Evolutionary conservation across 1,139 yeast species (phyloP), one percentile per base, ranked within the genome.

Genomic region (Blastobotrys indianensis): DNA sequence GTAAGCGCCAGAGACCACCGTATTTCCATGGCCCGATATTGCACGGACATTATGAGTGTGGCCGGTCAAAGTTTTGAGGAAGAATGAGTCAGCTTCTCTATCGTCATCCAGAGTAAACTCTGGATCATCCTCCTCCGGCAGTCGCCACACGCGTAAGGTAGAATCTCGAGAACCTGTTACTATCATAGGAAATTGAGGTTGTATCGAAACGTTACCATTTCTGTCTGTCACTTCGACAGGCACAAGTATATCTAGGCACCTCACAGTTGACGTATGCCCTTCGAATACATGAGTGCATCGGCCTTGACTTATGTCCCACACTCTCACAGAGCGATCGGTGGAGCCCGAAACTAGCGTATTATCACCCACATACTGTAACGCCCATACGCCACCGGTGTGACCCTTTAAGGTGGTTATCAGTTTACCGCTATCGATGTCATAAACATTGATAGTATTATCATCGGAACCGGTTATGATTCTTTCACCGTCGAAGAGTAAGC

Each of bases 331-430:
- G 55, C 95, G 75, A 66, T 90, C 97, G 1, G 96, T 88, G 1
- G 95, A 82, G 0, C 97, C 97, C 52, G 94, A 82, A 0, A 88
- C 94, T 37, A 90, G 68, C 1, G 85, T 82, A 50, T 67, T 68
- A 37, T 65, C 66, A n/a, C 86, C 86, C 45, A 77, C 77, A 62
- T 88, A 90, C 64, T 92, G 88, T 61, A 92, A 72, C 1, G 98
- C 97, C 99, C 99, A 92, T 8, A 94, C 98, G 25, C 98, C 98
- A 41, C 97, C 97, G 49, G 85, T 95, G 60, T 92, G 98, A 10
- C 97, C 97, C 45, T 75, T 73, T 44, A 92, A 71, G 23, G 63
- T 59, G 29, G 57, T 57, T 37, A 58, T 59, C 39, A 82, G 70
- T 40, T 70, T 70, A 4, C 97, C 97, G 0, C 86, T 80, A 32